phyloP scores from a whole-genome alignment of 176 grass and related monocot species.

The Triticum monococcum region DNA sequence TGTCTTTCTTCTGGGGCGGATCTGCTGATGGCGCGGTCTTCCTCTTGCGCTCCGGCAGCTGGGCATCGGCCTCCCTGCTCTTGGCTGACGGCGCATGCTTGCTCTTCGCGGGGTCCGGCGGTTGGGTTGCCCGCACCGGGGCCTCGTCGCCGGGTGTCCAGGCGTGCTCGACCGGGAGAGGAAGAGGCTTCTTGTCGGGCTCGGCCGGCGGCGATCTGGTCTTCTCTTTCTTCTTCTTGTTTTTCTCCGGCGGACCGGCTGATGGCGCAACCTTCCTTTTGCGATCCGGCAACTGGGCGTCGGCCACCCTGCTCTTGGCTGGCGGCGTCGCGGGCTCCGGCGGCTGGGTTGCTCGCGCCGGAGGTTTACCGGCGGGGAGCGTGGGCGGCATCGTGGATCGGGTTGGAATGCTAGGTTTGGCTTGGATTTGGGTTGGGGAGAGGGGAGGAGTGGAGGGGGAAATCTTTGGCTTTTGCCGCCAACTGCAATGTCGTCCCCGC shows the following conservation, averaged over 20 bases:
- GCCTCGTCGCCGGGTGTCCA: constrained; percentile 30
- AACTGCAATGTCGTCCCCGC: too few relatives aligned
- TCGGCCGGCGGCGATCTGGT: not conserved
- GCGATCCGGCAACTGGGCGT: too few relatives aligned
- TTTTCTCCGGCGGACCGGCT: not conserved
- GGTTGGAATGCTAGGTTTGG: too few relatives aligned
- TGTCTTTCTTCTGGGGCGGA: not conserved
- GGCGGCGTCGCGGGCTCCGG: too few relatives aligned
- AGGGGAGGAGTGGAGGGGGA: too few relatives aligned
- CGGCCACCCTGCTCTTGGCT: too few relatives aligned
- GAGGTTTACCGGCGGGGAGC: too few relatives aligned
- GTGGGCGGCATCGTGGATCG: too few relatives aligned
- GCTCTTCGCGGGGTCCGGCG: not conserved
- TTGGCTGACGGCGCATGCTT: not conserved
- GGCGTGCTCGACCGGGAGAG: constrained; percentile 2
- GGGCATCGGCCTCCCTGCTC: not conserved
- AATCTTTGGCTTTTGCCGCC: too few relatives aligned
- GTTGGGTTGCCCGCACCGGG: not conserved
- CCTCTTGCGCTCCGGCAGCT: not conserved
- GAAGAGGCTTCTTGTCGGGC: not conserved
- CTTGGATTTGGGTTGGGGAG: too few relatives aligned
- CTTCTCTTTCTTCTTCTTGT: not conserved
- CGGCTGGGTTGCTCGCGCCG: too few relatives aligned
- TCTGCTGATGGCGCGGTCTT: not conserved
- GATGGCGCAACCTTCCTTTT: too few relatives aligned